These are phyloP conservation scores for Geosmithia putterillii DNA, from an alignment of 2,329 filamentous ascomycete genomes.

Conservation along the genomic window DNA sequence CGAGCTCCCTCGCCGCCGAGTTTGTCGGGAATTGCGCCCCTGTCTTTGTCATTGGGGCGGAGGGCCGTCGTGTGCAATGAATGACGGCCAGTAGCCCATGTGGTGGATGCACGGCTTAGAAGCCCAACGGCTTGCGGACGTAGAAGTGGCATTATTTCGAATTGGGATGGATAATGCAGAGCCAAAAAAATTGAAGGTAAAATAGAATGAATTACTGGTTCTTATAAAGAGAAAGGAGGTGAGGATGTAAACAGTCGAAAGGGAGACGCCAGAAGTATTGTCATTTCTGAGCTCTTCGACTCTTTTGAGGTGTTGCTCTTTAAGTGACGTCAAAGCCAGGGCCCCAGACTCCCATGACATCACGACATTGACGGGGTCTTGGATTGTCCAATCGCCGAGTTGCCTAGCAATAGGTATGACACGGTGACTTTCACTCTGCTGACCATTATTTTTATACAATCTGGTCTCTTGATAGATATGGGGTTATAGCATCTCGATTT, in stretches of 20 bases:
- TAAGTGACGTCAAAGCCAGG: neutral
- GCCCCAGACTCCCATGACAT: neutral
- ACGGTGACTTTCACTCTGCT: too few species aligned
- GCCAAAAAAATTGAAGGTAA: too few species aligned
- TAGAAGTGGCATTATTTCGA: neutral
- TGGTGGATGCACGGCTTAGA: neutral
- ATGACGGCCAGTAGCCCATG: neutral
- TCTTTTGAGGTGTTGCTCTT: neutral
- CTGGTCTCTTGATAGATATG: too few species aligned
- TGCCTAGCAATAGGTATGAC: too few species aligned
- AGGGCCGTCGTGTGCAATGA: neutral
- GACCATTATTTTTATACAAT: too few species aligned
- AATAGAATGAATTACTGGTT: neutral
- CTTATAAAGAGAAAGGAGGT: neutral
- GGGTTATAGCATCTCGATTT: too few species aligned
- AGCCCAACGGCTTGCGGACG: neutral
- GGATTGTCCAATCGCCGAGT: too few species aligned
- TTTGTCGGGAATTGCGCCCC: slow-evolving; percentile 9
- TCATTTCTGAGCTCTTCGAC: neutral
- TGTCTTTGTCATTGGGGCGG: neutral
- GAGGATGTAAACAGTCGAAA: neutral
- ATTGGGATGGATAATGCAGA: neutral
- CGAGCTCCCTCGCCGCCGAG: slow-evolving; percentile 16
- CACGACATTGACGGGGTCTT: neutral
- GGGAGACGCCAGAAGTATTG: neutral